phyloP scores from a whole-genome alignment of 2,329 filamentous ascomycete species.

The Penicillium fuscoglaucum region DNA sequence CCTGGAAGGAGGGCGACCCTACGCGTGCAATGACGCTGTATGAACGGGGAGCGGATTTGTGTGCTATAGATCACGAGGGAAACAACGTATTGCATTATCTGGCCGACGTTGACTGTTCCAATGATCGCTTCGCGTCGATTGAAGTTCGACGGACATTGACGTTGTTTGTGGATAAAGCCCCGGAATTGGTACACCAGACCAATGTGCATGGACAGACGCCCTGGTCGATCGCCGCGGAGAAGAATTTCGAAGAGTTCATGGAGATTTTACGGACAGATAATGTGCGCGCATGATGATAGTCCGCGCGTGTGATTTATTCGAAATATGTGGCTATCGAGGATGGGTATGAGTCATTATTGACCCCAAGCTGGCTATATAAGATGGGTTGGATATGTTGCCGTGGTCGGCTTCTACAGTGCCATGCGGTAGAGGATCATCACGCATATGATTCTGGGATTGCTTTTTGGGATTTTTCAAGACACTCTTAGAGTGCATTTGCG shows the following conservation, averaged over 20 bases:
- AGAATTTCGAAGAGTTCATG: not conserved
- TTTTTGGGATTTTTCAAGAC: no score
- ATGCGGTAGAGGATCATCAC: no score
- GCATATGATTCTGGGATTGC: no score
- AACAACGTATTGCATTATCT: conserved; percentile 12
- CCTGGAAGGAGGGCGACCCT: conserved; percentile 7
- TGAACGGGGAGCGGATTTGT: conserved; percentile 11
- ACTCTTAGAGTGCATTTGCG: no score
- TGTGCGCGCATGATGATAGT: not conserved
- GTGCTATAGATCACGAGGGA: not conserved
- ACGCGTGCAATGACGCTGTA: conserved; percentile 13
- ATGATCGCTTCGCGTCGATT: not conserved
- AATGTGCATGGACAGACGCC: conserved; percentile 4
- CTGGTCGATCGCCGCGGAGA: not conserved
- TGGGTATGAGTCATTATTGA: not conserved
- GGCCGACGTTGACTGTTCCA: not conserved
- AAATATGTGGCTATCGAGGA: not conserved
- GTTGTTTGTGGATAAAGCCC: conserved; percentile 7
- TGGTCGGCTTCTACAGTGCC: no score
- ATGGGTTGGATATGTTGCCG: not conserved
- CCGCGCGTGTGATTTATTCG: not conserved
- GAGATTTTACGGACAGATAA: not conserved
- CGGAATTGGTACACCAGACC: not conserved
- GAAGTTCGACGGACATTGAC: not conserved
- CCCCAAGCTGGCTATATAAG: not conserved